Conservation (phyloP, 2,329 filamentous ascomycete species). For the Fusarium equiseti region DNA sequence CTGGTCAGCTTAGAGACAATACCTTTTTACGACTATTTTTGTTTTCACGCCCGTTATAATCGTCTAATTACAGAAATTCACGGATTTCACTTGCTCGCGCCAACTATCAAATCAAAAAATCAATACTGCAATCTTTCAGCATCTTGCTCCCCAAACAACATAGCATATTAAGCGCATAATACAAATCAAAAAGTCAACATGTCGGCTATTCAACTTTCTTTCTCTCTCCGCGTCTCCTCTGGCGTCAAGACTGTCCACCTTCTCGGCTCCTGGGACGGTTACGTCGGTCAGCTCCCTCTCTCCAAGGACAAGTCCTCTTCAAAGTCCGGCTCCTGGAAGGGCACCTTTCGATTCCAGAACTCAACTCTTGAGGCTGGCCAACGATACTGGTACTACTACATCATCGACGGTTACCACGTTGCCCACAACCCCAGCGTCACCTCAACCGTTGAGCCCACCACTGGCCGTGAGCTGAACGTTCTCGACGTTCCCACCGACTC, state of each 20-base stretch:
- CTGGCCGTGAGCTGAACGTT: constrained; percentile 96
- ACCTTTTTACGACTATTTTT: constrained; percentile 38
- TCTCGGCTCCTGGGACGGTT: constrained; percentile 98
- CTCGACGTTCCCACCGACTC: constrained; percentile 82
- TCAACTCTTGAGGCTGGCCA: constrained; percentile 86
- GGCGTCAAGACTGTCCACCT: constrained; percentile 98
- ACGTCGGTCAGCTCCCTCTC: constrained; percentile 92
- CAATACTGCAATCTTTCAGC: constrained; percentile 36
- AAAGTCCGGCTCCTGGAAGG: constrained; percentile 94
- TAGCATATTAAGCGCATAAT: constrained; percentile 37
- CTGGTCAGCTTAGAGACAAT: constrained; percentile 56
- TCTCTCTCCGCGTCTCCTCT: constrained; percentile 93
- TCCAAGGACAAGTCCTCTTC: constrained; percentile 85
- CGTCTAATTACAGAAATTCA: constrained; percentile 60
- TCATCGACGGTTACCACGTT: constrained; percentile 98
- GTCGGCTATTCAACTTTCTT: constrained; percentile 93
- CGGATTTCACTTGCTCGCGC: constrained; percentile 69
- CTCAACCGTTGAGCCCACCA: constrained; percentile 94
- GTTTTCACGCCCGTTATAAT: constrained; percentile 49
- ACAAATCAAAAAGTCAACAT: constrained; percentile 70
- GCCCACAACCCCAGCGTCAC: constrained; percentile 93
- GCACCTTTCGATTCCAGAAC: constrained; percentile 95
- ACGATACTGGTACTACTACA: constrained; percentile 99
- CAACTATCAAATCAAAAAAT: constrained; percentile 49
- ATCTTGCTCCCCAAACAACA: constrained; percentile 51